Evolutionary conservation across 2,329 filamentous ascomycete species (phyloP), one percentile per base, ranked within the genome.

Genomic region (Penicillium oxalicum): DNA sequence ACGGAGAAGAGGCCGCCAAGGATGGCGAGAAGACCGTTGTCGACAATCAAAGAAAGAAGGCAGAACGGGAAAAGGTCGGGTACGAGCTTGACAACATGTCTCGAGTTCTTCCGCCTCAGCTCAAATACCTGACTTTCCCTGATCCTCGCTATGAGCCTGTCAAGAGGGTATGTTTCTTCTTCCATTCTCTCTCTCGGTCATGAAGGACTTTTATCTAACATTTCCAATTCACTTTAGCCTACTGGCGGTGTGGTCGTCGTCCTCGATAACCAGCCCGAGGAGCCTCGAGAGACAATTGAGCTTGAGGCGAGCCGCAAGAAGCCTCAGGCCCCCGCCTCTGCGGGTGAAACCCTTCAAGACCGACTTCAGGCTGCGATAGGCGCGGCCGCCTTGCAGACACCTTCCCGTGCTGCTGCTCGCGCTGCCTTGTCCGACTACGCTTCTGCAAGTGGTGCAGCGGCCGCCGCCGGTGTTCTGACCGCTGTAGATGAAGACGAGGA

Each of bases 41-140:
- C 0, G 77, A 77, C 35, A 81, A 84, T 11, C 73, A 77, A 34
- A 95, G 91, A 80, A 95, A 94, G 80, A 94, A 93, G 77, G 75
- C 77, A 0, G 90, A 96, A 71, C 94, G 93, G 76, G 93, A 98
- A 75, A 97, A 95, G 80, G 81, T 95, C 50, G 93, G 93, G 59
- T 96, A 93, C 67, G 90, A 96, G 56, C 80, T 98, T 53, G 88
- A 93, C 66, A 98, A 98, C 76, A 94, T 98, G 89, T 94, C 87
- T 47, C 82, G 93, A 61, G 90, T 98, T 33, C 81, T 98, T 41
- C 93, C 91, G 1, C 82, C 83, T 40, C 93, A 98, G 74, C 81
- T 97, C 64, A 95, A 95, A 76, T 96, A 91, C 70, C 88, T 98
- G 64, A 95, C 83, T 70, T 95, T 98, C 77, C 83, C 88, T 42